A percentile compares a stretch with the other conserved stretches of the same genome.
These are phyloP conservation scores for Solanum hybrid DNA, from an alignment of 305 asterid species.

Conservation along the genomic window DNA sequence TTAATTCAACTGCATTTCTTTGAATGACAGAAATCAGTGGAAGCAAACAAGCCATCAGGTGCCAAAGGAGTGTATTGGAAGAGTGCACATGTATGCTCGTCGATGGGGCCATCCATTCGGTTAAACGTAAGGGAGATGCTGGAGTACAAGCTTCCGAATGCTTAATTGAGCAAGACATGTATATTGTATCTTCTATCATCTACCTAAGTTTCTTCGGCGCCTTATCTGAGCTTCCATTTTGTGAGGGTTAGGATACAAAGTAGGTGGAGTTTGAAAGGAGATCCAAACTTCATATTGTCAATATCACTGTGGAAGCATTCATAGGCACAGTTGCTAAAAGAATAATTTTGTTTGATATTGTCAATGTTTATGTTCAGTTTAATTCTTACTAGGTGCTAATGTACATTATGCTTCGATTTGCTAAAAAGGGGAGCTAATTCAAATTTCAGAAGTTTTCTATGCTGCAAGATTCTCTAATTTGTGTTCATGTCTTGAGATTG, in stretches of 20 bases:
- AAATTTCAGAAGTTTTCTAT: not conserved
- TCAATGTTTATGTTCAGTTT: not conserved
- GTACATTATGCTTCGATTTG: not conserved
- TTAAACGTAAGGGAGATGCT: conserved; percentile 76
- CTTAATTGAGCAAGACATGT: conserved; percentile 25
- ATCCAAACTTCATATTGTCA: not conserved
- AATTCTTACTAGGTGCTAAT: not conserved
- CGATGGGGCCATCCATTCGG: conserved; percentile 96
- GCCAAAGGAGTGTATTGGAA: conserved; percentile 95
- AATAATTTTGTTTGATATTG: not conserved
- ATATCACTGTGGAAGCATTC: not conserved
- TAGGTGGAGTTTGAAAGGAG: conserved; percentile 1
- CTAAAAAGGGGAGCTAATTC: not conserved
- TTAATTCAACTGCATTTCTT: not conserved
- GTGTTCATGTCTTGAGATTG: not conserved
- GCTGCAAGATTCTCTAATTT: not conserved
- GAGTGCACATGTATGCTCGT: conserved; percentile 85
- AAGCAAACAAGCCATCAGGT: conserved; percentile 86
- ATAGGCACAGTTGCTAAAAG: not conserved
- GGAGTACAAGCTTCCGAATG: conserved; percentile 58
- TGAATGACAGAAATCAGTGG: conserved; percentile 72
- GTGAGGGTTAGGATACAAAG: not conserved
- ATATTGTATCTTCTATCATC: conserved; percentile 29
- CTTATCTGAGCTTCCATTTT: conserved; percentile 4
- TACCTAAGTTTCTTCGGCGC: not conserved